These are phyloP conservation scores for Fusarium napiforme DNA, from an alignment of 2,329 filamentous ascomycete genomes.

Conservation along the genomic window DNA sequence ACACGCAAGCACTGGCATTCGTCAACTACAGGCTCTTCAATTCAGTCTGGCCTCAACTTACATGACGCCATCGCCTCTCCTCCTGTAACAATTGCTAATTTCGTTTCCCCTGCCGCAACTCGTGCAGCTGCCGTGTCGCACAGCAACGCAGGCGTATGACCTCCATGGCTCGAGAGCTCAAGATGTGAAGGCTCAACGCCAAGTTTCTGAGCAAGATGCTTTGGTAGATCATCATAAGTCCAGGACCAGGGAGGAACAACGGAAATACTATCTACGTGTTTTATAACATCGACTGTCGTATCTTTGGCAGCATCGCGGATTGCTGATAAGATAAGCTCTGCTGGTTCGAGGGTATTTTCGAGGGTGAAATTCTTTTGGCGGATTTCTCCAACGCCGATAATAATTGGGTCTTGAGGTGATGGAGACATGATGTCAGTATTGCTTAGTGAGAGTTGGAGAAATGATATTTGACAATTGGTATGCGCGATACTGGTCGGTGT, in stretches of 20 bases:
- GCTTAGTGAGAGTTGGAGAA: rapidly evolving
- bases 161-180: conserved; percentile 68
- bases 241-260: conserved; percentile 74
- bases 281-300: conserved; percentile 38
- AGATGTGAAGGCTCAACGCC: conserved; percentile 59
- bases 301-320: conserved; percentile 64
- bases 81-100: conserved; percentile 69
- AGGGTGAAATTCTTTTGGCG: conserved; percentile 63
- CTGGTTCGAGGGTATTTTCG: conserved; percentile 66
- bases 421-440: background rate
- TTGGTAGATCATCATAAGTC: conserved; percentile 70
- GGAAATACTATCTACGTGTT: conserved; percentile 63
- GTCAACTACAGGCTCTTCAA: background rate
- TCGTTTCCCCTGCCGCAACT: conserved; percentile 63
- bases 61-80: conserved; percentile 72
- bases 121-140: conserved; percentile 72
- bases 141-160: conserved; percentile 69
- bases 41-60: conserved; percentile 38
- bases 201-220: conserved; percentile 61
- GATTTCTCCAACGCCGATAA: conserved; percentile 72
- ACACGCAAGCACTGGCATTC: conserved; percentile 48
- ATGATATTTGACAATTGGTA: background rate
- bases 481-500: background rate
- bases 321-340: conserved; percentile 67
- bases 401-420: conserved; percentile 55